Evolutionary conservation across 768 basidiomycete species (phyloP).

Genomic region (Mrakia blollopis): DNA sequence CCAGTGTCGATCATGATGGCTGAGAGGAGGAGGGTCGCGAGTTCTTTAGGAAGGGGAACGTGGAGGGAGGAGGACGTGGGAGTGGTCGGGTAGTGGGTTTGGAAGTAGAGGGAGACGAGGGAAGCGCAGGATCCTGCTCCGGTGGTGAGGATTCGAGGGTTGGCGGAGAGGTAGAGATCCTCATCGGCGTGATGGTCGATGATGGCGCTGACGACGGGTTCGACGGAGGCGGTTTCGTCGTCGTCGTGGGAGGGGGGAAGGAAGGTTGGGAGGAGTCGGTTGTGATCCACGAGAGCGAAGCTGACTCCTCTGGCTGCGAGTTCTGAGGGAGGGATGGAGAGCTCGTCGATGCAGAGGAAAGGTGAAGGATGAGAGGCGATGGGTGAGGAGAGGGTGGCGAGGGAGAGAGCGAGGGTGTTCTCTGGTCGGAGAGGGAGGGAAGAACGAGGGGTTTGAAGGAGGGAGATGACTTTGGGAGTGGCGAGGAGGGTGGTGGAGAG

Average conservation of each 20-base stretch:
- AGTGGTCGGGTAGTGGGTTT: background rate
- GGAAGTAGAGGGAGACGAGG: conserved; percentile 56
- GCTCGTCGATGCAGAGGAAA: conserved; percentile 60
- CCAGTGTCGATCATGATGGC: conserved; percentile 83
- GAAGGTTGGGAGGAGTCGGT: conserved; percentile 52
- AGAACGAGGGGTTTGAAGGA: conserved; percentile 61
- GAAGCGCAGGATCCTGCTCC: conserved; percentile 70
- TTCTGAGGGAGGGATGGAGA: conserved; percentile 46
- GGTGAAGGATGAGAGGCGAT: background rate
- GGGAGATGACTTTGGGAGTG: conserved; percentile 57
- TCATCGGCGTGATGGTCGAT: conserved; percentile 94
- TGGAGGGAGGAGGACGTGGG: conserved; percentile 51
- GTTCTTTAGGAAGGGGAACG: conserved; percentile 50
- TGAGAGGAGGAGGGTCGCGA: conserved; percentile 72
- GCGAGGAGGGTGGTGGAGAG: conserved; percentile 57
- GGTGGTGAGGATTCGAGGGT: conserved; percentile 59
- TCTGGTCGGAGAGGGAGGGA: conserved; percentile 80
- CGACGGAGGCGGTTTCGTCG: conserved; percentile 45
- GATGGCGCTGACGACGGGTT: conserved; percentile 53
- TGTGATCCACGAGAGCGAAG: conserved; percentile 89
- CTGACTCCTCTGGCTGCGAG: conserved; percentile 52
- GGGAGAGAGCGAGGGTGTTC: conserved; percentile 68
- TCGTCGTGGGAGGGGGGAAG: conserved; percentile 37
- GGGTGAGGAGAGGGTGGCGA: conserved; percentile 45
- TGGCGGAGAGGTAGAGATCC: conserved; percentile 53